Conservation (phyloP, 83 land plant species). For the Thuja plicata region DNA sequence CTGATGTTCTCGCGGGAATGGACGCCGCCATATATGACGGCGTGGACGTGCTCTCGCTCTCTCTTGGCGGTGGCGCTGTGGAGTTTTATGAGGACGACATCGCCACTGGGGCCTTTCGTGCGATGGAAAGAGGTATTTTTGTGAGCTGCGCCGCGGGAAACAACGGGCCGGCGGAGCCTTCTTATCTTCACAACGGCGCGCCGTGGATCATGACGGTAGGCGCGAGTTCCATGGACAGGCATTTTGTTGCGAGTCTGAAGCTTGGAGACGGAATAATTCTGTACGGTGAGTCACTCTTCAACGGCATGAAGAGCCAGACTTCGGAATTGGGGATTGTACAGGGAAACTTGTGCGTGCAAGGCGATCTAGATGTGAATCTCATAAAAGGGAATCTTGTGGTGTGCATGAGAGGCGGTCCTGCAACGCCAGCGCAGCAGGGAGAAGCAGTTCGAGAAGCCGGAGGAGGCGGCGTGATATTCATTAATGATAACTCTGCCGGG, state of each 20-base stretch:
- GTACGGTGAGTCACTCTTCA: constrained; percentile 38
- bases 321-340: too few species aligned
- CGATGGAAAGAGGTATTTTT: constrained; percentile 29
- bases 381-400: constrained; percentile 52
- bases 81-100: constrained; percentile 20
- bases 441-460: constrained; percentile 37
- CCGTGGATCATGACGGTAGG: constrained; percentile 56
- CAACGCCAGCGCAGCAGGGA: constrained; percentile 26
- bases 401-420: constrained; percentile 34
- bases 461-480: constrained; percentile 48
- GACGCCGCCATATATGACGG: constrained; percentile 44
- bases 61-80: constrained; percentile 13
- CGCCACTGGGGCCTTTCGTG: constrained; percentile 34
- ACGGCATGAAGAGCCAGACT: background rate
- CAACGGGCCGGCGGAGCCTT: constrained; percentile 18
- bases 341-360: background rate
- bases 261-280: constrained; percentile 29
- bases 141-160: constrained; percentile 49
- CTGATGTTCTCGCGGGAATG: constrained; percentile 36
- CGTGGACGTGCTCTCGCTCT: constrained; percentile 44
- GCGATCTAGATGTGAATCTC: constrained; percentile 7
- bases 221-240: background rate
- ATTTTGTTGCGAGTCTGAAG: constrained; percentile 23
- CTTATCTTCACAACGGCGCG: constrained; percentile 29
- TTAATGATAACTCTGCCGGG: constrained; percentile 23